Evolutionary conservation across 176 grass and related monocot genomes (phyloP).

Genomic region (Phragmites australis): DNA sequence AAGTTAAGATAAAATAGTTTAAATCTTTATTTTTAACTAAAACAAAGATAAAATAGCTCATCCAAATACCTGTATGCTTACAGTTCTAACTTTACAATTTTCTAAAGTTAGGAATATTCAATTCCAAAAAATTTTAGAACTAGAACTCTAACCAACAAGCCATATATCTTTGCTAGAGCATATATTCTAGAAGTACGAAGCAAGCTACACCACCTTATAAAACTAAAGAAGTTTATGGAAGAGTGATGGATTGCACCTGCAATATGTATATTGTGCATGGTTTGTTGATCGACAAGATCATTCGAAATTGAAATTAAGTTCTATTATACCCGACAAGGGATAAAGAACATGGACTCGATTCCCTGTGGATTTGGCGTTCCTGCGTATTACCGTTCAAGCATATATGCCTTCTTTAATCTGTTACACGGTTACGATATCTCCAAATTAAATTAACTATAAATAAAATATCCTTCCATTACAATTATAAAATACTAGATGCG

Average conservation of each 20-base stretch:
- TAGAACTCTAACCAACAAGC: no score
- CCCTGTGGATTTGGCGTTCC: not conserved
- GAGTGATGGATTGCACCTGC: not conserved
- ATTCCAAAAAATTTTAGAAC: no score
- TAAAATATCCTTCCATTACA: no score
- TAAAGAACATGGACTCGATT: not conserved
- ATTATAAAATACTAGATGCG: no score
- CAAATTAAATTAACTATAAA: not conserved
- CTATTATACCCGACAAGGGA: not conserved
- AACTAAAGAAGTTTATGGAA: conserved; percentile 16
- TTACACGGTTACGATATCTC: not conserved
- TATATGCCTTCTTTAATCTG: not conserved
- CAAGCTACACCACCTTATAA: not conserved
- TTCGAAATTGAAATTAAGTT: conserved; percentile 12
- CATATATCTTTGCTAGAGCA: not conserved
- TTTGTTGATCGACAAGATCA: not conserved
- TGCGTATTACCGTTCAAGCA: not conserved
- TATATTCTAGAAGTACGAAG: conserved; percentile 33
- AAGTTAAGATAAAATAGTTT: no score
- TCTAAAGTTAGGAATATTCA: no score
- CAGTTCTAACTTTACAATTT: no score
- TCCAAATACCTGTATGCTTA: no score
- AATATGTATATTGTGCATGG: not conserved
- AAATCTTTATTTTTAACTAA: no score
- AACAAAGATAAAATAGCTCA: no score